phyloP scores from a whole-genome alignment of 2,329 filamentous ascomycete species.

The Pseudogymnoascus sp. region DNA sequence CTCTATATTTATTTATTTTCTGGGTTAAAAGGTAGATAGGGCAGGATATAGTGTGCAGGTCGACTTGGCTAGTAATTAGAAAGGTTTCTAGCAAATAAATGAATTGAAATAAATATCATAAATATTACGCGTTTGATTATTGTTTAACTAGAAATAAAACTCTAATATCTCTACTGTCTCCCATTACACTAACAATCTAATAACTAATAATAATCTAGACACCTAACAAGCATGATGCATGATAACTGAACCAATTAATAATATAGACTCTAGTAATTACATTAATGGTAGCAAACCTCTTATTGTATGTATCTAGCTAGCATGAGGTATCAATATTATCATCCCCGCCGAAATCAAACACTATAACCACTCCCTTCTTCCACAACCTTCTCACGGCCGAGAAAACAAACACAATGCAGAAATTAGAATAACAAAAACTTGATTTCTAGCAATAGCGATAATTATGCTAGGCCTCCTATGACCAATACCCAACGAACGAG shows the following conservation, averaged over 20 bases:
- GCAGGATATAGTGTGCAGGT: neutral
- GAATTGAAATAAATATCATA: neutral
- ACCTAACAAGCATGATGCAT: no score
- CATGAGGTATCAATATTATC: neutral
- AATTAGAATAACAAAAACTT: neutral
- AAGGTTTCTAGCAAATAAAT: neutral
- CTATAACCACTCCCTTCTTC: neutral
- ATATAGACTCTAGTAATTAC: neutral
- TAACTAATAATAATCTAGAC: no score
- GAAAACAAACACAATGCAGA: neutral
- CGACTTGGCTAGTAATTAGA: neutral
- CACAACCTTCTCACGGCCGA: neutral
- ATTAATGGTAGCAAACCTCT: no score
- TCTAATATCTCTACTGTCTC: neutral
- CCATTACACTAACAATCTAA: no score
- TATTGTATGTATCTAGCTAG: neutral
- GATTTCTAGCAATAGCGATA: neutral
- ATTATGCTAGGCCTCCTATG: neutral
- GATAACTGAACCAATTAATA: neutral
- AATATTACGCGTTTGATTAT: no score
- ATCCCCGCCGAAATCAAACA: neutral
- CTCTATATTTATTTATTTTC: no score
- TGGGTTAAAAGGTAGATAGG: neutral
- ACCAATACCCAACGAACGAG: neutral
- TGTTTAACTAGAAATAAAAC: neutral